A percentile compares a stretch with the other conserved stretches of the same genome.
Conservation (phyloP, 768 basidiomycete genomes). For the Galerina marginata region DNA sequence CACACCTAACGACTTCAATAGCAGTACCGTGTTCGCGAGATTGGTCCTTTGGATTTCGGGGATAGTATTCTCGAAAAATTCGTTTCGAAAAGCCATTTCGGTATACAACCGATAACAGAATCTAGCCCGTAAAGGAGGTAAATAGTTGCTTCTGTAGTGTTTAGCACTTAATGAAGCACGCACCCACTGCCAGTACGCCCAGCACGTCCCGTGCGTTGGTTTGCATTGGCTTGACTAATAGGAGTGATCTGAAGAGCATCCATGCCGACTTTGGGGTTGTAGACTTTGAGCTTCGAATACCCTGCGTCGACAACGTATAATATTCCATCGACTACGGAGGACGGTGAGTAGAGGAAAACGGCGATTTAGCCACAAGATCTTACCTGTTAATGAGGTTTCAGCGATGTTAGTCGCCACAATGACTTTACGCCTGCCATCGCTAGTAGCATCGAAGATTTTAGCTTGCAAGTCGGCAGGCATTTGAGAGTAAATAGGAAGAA, state of each 20-base stretch:
- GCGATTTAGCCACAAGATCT: slow-evolving; percentile 9
- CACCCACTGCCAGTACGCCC: slow-evolving; percentile 96
- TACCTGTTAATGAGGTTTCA: slow-evolving; percentile 94
- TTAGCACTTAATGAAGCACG: slow-evolving; percentile 29
- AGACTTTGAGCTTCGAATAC: slow-evolving; percentile 97
- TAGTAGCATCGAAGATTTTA: slow-evolving; percentile 94
- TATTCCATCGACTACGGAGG: slow-evolving; percentile 86
- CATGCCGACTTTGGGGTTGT: slow-evolving; percentile 99
- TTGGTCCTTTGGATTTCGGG: slow-evolving; percentile 99
- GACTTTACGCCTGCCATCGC: slow-evolving; percentile 93
- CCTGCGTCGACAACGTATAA: slow-evolving; percentile 96
- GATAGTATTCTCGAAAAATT: slow-evolving; percentile 94
- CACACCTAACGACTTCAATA: slow-evolving; percentile 95
- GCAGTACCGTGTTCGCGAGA: slow-evolving; percentile 92
- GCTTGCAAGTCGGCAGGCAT: slow-evolving; percentile 99
- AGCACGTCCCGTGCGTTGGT: slow-evolving; percentile 94
- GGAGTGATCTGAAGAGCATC: slow-evolving; percentile 99
- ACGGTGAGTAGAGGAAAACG: slow-evolving; percentile 17
- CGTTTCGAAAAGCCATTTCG: slow-evolving; percentile 95
- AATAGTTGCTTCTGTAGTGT: neutral
- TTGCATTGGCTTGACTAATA: slow-evolving; percentile 98
- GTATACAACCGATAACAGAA: slow-evolving; percentile 98
- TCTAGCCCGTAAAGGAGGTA: slow-evolving; percentile 41
- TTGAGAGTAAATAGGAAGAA: slow-evolving; percentile 98
- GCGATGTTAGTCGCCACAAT: slow-evolving; percentile 99